Percentiles rank a stretch among this genome's conserved stretches.
Conservation (phyloP, 768 basidiomycete species). For the Lentinula sp. region DNA sequence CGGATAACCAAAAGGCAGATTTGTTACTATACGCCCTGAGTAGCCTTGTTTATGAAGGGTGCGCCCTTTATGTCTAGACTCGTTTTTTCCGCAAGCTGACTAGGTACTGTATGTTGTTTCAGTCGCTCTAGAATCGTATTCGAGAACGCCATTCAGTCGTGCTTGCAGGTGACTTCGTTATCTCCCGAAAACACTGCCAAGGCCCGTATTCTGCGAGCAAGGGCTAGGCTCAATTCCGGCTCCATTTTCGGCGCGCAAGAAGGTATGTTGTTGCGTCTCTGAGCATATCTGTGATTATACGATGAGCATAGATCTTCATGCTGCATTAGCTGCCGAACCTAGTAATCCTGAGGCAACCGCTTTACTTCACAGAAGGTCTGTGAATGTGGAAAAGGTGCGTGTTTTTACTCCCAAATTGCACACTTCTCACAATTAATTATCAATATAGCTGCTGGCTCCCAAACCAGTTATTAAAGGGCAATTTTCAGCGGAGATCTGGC, state of each 20-base stretch:
- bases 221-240: slow-evolving; percentile 55
- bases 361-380: slow-evolving; percentile 48
- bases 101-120: background rate
- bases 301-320: slow-evolving; percentile 49
- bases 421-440: background rate
- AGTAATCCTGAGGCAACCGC: slow-evolving; percentile 65
- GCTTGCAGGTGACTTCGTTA: slow-evolving; percentile 50
- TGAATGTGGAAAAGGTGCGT: slow-evolving; percentile 51
- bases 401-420: background rate
- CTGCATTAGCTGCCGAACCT: slow-evolving; percentile 57
- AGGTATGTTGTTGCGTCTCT: slow-evolving; percentile 31
- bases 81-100: background rate
- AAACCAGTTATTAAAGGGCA: slow-evolving; percentile 37
- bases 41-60: slow-evolving; percentile 70
- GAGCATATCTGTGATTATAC: background rate
- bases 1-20: slow-evolving; percentile 63
- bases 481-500: slow-evolving; percentile 68
- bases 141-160: slow-evolving; percentile 72
- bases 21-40: slow-evolving; percentile 78
- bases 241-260: slow-evolving; percentile 58
- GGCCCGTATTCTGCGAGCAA: slow-evolving; percentile 63
- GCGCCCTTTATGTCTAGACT: slow-evolving; percentile 15
- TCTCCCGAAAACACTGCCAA: slow-evolving; percentile 46
- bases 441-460: slow-evolving; percentile 15
- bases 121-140: slow-evolving; percentile 55